Evolutionary conservation across 768 basidiomycete genomes (phyloP).

Genomic region (Suillus luteus): DNA sequence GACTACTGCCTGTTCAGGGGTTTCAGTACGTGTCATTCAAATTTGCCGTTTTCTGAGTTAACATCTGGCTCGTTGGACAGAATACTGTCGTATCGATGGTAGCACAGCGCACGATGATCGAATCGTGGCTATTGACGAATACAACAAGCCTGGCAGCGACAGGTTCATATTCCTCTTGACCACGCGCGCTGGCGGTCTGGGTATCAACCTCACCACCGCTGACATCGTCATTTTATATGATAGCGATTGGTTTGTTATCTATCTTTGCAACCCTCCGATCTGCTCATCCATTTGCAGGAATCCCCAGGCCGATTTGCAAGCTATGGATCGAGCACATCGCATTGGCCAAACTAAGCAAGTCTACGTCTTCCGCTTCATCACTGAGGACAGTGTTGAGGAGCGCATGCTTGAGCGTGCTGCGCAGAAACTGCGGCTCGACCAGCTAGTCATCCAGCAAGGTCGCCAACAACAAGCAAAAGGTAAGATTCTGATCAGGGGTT

Average conservation of each 20-base stretch:
- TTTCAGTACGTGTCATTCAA: slow-evolving; percentile 62
- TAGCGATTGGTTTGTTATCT: slow-evolving; percentile 79
- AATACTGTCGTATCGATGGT: slow-evolving; percentile 97
- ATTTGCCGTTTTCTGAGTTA: background rate
- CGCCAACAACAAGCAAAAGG: slow-evolving; percentile 81
- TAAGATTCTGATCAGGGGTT: slow-evolving; percentile 28
- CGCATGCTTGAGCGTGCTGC: slow-evolving; percentile 93
- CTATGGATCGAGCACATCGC: slow-evolving; percentile 97
- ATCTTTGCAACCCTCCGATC: background rate
- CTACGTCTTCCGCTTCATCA: slow-evolving; percentile 96
- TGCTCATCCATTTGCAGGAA: slow-evolving; percentile 61
- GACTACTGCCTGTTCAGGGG: slow-evolving; percentile 93
- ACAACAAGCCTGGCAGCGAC: slow-evolving; percentile 91
- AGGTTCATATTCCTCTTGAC: slow-evolving; percentile 97
- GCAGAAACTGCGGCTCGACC: slow-evolving; percentile 92
- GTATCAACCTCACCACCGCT: slow-evolving; percentile 94
- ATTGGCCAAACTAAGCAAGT: slow-evolving; percentile 98
- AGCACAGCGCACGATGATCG: slow-evolving; percentile 96
- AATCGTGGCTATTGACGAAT: slow-evolving; percentile 94
- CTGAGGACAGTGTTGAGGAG: slow-evolving; percentile 94
- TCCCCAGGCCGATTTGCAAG: slow-evolving; percentile 97
- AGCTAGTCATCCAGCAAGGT: slow-evolving; percentile 96
- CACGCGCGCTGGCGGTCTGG: slow-evolving; percentile 94
- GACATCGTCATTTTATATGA: slow-evolving; percentile 96
- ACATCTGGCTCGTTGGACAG: slow-evolving; percentile 40